A percentile compares a stretch with the other conserved stretches of the same genome.
Conservation (phyloP, 2,329 filamentous ascomycete genomes). For the Xylogone sp. region DNA sequence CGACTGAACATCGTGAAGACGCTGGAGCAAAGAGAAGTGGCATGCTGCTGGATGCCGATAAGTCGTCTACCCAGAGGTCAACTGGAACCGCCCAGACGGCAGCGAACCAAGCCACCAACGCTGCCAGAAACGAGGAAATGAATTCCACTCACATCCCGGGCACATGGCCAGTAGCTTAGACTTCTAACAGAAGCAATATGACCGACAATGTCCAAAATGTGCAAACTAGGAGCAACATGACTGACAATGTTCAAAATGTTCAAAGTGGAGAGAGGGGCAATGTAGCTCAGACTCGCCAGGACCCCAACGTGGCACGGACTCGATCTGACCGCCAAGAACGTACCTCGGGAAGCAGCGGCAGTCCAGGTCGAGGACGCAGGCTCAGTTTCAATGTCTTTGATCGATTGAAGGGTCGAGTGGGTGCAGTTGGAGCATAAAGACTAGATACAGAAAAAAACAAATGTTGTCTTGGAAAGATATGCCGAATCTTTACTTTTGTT, state of each 20-base stretch:
- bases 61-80: not conserved
- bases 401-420: not conserved
- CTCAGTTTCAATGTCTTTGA: not conserved
- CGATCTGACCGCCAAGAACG: too few species aligned
- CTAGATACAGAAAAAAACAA: not conserved
- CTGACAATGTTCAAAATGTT: not conserved
- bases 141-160: not conserved
- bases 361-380: not conserved
- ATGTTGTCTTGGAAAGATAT: too few species aligned
- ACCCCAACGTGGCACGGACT: too few species aligned
- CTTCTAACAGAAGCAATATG: not conserved
- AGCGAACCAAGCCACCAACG: not conserved
- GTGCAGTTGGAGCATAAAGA: not conserved
- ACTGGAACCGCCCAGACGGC: not conserved
- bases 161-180: not conserved
- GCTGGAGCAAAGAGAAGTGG: not conserved
- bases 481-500: too few species aligned
- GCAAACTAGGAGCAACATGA: not conserved
- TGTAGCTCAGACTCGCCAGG: too few species aligned
- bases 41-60: not conserved
- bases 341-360: not conserved
- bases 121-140: not conserved
- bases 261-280: not conserved
- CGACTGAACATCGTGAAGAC: too few species aligned
- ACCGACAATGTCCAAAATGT: not conserved